Evolutionary conservation across 257 asterid genomes (phyloP).

Genomic region (Nicotiana obtusifolia): DNA sequence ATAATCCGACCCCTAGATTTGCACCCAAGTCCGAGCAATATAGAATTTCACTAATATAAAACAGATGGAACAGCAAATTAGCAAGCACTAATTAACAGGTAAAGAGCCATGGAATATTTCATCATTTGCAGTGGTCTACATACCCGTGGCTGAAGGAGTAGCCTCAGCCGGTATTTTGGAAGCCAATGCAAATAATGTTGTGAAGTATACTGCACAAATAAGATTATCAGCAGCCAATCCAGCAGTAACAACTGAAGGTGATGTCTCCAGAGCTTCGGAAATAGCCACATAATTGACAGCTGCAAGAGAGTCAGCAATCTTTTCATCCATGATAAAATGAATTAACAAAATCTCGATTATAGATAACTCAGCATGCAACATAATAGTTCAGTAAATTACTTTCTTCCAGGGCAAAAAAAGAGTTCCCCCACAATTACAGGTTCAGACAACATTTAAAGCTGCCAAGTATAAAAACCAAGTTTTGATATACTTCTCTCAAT

Average conservation of each 20-base stretch:
- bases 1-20: no score
- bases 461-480: neutral
- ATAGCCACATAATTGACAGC: conserved; percentile 98
- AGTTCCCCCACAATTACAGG: neutral
- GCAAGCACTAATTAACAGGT: neutral
- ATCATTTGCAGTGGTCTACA: conserved; percentile 4
- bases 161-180: conserved; percentile 76
- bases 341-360: neutral
- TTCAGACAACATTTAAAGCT: neutral
- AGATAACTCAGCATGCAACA: neutral
- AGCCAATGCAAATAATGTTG: conserved; percentile 77
- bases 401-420: neutral
- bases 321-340: conserved; percentile 5
- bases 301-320: conserved; percentile 19
- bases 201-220: conserved; percentile 81
- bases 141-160: conserved; percentile 43
- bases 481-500: neutral
- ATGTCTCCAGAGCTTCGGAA: conserved; percentile 72
- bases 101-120: neutral
- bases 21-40: no score
- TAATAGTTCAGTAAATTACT: neutral
- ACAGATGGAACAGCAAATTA: neutral
- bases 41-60: no score
- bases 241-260: conserved; percentile 88
- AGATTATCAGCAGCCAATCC: conserved; percentile 97